Evolutionary conservation across 169 alveolate genomes (phyloP).

Genomic region (Cryptosporidium xiaoi): DNA sequence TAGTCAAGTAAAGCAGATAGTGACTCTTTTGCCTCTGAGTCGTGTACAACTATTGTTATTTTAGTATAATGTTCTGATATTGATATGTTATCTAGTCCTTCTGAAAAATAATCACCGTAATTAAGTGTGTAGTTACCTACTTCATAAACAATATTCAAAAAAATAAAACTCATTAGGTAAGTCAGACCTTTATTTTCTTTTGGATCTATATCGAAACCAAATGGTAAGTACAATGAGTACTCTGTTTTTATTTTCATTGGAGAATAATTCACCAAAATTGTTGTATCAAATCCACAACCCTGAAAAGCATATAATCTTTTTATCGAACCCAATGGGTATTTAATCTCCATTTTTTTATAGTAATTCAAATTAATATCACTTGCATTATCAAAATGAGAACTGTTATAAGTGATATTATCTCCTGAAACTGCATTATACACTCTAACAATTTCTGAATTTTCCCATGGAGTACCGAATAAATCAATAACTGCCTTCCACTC

Average conservation of each 20-base stretch:
- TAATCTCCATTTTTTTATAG: constrained; percentile 18
- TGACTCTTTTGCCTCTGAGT: not conserved
- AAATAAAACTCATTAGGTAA: constrained; percentile 51
- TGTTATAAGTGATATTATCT: not conserved
- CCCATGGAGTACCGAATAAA: constrained; percentile 59
- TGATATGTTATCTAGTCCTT: constrained; percentile 11
- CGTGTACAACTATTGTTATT: constrained; percentile 12
- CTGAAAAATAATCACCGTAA: constrained; percentile 42
- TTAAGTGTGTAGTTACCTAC: constrained; percentile 4
- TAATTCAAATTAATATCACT: not conserved
- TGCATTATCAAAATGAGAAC: not conserved
- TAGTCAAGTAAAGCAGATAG: constrained; percentile 11
- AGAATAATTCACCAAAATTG: constrained; percentile 35
- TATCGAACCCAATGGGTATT: constrained; percentile 13
- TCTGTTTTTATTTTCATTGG: constrained; percentile 60
- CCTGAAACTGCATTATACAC: not conserved
- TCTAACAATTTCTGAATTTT: constrained; percentile 20
- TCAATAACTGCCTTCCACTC: constrained; percentile 8
- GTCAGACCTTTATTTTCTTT: constrained; percentile 28
- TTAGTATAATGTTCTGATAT: constrained; percentile 40
- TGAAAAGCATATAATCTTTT: constrained; percentile 39
- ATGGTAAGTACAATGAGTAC: constrained; percentile 33
- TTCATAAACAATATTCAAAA: constrained; percentile 29
- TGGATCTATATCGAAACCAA: constrained; percentile 51
- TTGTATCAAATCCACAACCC: constrained; percentile 26